Evolutionary conservation across 176 grass and related monocot genomes (phyloP).

Genomic region (Dactylis glomerata): DNA sequence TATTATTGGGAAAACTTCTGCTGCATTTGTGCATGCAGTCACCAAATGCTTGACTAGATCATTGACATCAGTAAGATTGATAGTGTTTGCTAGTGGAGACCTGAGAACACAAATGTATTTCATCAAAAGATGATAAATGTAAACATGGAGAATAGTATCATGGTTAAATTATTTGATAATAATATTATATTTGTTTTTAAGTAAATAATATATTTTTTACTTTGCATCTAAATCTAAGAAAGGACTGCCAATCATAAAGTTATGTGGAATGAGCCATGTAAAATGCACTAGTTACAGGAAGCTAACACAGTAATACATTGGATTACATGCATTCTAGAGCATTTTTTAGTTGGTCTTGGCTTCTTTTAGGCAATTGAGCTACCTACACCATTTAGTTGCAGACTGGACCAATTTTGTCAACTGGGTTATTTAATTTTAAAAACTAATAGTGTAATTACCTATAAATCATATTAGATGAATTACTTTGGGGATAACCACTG

Average conservation of each 20-base stretch:
- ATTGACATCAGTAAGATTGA: conserved; percentile 47
- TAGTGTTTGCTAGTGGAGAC: conserved; percentile 60
- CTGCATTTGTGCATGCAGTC: conserved; percentile 43
- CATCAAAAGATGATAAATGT: conserved; percentile 17
- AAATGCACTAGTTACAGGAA: background rate
- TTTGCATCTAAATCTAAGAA: conserved; percentile 2
- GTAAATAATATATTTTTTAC: background rate
- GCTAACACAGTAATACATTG: background rate
- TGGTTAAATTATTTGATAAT: conserved; percentile 11
- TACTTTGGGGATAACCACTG: conserved; percentile 32
- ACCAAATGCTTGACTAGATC: conserved; percentile 47
- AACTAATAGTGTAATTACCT: conserved; percentile 29
- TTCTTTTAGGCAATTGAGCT: conserved; percentile 5
- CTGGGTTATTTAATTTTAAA: conserved; percentile 3
- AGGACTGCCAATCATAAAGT: background rate
- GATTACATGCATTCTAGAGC: conserved; percentile 1
- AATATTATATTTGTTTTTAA: conserved; percentile 3
- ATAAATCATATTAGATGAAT: conserved; percentile 23
- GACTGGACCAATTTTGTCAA: conserved; percentile 5
- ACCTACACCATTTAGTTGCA: background rate
- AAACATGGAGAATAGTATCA: conserved; percentile 33
- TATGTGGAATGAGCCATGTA: background rate
- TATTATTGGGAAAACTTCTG: conserved; percentile 23
- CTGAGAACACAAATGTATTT: conserved; percentile 32
- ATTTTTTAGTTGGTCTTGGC: background rate